A percentile compares a stretch with the other conserved stretches of the same genome.
These are phyloP conservation scores for Athelia sp. DNA, from an alignment of 1,284 basidiomycete species.

Conservation along the genomic window DNA sequence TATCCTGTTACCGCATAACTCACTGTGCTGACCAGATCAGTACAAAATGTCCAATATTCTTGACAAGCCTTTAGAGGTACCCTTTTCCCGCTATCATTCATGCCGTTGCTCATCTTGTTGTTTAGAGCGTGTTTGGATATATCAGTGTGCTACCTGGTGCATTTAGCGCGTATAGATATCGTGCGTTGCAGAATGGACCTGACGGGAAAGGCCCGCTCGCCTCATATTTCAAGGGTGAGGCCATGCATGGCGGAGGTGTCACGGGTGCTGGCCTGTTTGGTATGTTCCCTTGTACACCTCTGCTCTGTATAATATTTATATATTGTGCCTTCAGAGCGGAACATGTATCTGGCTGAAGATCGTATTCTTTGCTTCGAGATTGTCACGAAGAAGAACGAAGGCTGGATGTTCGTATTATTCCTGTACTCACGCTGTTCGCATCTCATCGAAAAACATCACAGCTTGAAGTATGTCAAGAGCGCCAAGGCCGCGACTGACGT, in stretches of 20 bases:
- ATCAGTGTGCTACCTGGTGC: slow-evolving; percentile 89
- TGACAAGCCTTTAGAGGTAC: slow-evolving; percentile 86
- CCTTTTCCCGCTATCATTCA: slow-evolving; percentile 5
- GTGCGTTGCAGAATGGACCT: slow-evolving; percentile 75
- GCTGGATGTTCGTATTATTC: slow-evolving; percentile 61
- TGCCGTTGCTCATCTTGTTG: slow-evolving; percentile 2
- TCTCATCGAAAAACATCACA: slow-evolving; percentile 19
- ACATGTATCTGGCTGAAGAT: slow-evolving; percentile 92
- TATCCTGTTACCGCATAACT: neutral
- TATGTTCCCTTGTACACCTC: slow-evolving; percentile 15
- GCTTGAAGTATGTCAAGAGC: slow-evolving; percentile 87
- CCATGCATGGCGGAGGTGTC: slow-evolving; percentile 67
- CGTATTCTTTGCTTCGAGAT: slow-evolving; percentile 98
- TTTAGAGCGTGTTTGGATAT: slow-evolving; percentile 82
- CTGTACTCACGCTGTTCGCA: slow-evolving; percentile 4
- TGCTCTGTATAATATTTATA: slow-evolving; percentile 5
- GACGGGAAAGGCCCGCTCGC: slow-evolving; percentile 86
- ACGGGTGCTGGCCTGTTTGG: slow-evolving; percentile 68
- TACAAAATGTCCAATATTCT: slow-evolving; percentile 93
- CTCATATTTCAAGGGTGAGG: slow-evolving; percentile 88
- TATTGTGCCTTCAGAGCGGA: slow-evolving; percentile 48
- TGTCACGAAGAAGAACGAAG: slow-evolving; percentile 85
- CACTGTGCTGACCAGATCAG: slow-evolving; percentile 24
- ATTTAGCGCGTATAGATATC: slow-evolving; percentile 90
- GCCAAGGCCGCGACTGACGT: slow-evolving; percentile 89